These are phyloP conservation scores for Diplodia corticola DNA, from an alignment of 2,329 filamentous ascomycete genomes.

Conservation along the genomic window DNA sequence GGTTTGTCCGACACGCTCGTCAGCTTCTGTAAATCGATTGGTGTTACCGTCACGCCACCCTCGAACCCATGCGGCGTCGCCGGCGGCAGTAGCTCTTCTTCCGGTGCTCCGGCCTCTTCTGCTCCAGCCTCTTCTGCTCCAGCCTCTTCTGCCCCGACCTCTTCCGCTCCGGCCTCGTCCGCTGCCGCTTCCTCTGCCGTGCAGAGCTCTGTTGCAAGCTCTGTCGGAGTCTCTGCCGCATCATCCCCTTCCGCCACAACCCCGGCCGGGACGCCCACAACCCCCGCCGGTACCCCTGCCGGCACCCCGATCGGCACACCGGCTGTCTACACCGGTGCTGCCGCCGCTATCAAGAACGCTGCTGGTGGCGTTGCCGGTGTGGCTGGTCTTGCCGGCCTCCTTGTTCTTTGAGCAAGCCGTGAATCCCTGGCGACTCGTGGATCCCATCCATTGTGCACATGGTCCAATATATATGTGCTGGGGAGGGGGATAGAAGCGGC, in stretches of 20 bases:
- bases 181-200: background rate
- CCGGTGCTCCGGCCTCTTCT: slow-evolving; percentile 4
- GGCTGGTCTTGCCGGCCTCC: slow-evolving; percentile 29
- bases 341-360: slow-evolving; percentile 27
- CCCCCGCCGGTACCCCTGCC: background rate
- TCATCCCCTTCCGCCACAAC: background rate
- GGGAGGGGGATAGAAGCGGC: background rate
- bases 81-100: background rate
- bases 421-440: background rate
- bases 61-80: slow-evolving; percentile 12
- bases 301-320: slow-evolving; percentile 24
- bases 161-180: background rate
- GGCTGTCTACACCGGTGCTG: slow-evolving; percentile 34
- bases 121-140: background rate
- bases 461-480: background rate
- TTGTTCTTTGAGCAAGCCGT: background rate
- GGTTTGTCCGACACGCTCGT: slow-evolving; percentile 7
- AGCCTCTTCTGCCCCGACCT: background rate
- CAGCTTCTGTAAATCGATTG: slow-evolving; percentile 16
- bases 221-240: background rate
- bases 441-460: background rate
- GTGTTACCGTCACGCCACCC: slow-evolving; percentile 11
- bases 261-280: background rate
- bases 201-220: background rate
- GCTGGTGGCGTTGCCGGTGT: slow-evolving; percentile 32